A percentile compares a stretch with the other conserved stretches of the same genome.
Conservation (phyloP, 352 stramenopile genomes). For the Stephanocyclus meneghinianus region DNA sequence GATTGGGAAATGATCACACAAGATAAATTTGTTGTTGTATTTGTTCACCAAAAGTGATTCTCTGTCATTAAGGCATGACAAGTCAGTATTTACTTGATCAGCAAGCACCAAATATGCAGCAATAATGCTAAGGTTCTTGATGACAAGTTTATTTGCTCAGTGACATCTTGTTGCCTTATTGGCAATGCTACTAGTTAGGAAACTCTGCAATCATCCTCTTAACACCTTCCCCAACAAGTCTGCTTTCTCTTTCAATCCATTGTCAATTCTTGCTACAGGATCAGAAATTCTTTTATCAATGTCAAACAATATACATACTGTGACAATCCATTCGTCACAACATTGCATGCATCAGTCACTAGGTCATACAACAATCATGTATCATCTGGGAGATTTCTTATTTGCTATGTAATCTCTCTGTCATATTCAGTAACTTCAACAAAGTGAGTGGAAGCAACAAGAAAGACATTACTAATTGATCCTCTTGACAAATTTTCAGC, state of each 20-base stretch:
- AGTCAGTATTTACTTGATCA: conserved; percentile 34
- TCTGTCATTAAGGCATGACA: conserved; percentile 17
- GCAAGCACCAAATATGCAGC: conserved; percentile 37
- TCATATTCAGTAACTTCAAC: no score
- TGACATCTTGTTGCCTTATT: conserved; percentile 2
- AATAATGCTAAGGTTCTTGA: conserved; percentile 36
- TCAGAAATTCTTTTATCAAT: background rate
- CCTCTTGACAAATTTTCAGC: no score
- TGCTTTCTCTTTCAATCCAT: conserved; percentile 24
- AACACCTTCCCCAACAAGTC: conserved; percentile 29
- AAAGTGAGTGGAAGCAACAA: no score
- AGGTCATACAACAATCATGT: no score
- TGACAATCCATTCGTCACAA: background rate
- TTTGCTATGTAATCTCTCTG: no score
- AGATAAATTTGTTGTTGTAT: background rate
- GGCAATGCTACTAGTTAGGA: conserved; percentile 12
- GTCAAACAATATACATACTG: background rate
- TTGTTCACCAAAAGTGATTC: conserved; percentile 9
- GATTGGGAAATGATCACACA: background rate
- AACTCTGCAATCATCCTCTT: background rate
- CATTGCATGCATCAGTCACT: no score
- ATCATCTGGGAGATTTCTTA: no score
- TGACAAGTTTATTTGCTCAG: conserved; percentile 11
- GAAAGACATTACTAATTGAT: no score
- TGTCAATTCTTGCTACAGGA: background rate